Percentiles rank a stretch among this genome's conserved stretches.
These are phyloP conservation scores for Boletus eberwhitei DNA, from an alignment of 768 basidiomycete genomes.

Conservation along the genomic window DNA sequence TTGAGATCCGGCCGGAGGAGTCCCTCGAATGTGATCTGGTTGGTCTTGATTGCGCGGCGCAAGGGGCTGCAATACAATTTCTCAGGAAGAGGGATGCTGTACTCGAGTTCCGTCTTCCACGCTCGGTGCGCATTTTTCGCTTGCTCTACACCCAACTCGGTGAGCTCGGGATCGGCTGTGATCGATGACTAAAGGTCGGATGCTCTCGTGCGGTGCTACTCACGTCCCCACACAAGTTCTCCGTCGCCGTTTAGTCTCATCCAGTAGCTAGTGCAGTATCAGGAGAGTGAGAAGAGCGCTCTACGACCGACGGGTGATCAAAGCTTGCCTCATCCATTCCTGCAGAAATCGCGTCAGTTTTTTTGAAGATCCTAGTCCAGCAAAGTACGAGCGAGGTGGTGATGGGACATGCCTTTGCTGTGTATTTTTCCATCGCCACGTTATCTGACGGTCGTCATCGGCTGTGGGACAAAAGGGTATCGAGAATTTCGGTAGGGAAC, in stretches of 20 bases:
- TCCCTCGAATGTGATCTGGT: conserved; percentile 49
- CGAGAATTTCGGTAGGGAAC: conserved; percentile 19
- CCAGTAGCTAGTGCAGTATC: conserved; percentile 48
- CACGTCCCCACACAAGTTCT: conserved; percentile 72
- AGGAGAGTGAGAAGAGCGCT: not conserved
- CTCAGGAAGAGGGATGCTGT: conserved; percentile 48
- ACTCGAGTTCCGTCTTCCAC: conserved; percentile 48
- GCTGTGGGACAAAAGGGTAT: conserved; percentile 30
- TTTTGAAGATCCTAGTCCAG: not conserved
- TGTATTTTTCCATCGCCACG: conserved; percentile 64
- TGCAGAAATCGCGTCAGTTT: conserved; percentile 11
- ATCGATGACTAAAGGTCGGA: not conserved
- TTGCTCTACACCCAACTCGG: conserved; percentile 52
- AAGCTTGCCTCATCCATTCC: conserved; percentile 59
- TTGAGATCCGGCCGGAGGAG: conserved; percentile 31
- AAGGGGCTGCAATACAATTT: conserved; percentile 62
- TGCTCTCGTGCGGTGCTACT: conserved; percentile 26
- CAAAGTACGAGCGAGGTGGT: not conserved
- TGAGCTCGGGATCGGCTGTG: conserved; percentile 66
- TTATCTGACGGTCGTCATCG: conserved; percentile 60
- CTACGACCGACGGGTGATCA: not conserved
- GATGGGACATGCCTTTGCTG: conserved; percentile 35
- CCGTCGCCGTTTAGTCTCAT: conserved; percentile 59
- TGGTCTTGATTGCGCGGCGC: conserved; percentile 57
- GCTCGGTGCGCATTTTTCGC: conserved; percentile 42